Evolutionary conservation across 768 basidiomycete species (phyloP).

Genomic region (Botryobasidium botryosum): DNA sequence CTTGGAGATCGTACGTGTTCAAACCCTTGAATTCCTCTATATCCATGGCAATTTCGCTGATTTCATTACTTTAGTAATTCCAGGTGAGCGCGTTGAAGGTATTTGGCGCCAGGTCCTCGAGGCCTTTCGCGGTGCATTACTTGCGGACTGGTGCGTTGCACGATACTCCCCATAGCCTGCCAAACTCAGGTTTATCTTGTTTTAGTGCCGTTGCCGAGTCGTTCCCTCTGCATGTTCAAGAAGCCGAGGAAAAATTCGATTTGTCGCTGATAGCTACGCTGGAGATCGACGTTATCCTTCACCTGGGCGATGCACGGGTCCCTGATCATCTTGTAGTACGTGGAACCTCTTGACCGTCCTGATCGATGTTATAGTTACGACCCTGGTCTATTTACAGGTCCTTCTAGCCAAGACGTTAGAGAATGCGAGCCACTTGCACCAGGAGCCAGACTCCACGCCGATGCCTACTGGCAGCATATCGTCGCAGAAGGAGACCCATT

Average conservation of each 20-base stretch:
- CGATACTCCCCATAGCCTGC: background rate
- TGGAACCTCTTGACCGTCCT: background rate
- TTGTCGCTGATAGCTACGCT: slow-evolving; percentile 59
- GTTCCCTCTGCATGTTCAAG: slow-evolving; percentile 47
- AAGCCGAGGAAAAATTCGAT: slow-evolving; percentile 73
- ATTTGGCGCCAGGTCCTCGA: slow-evolving; percentile 78
- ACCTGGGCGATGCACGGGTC: slow-evolving; percentile 48
- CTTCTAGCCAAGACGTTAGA: slow-evolving; percentile 56
- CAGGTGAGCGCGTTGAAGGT: slow-evolving; percentile 49
- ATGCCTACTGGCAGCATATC: background rate
- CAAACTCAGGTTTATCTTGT: background rate
- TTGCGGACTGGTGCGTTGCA: slow-evolving; percentile 59
- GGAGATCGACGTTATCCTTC: slow-evolving; percentile 65
- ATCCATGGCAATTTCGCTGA: background rate
- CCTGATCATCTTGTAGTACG: slow-evolving; percentile 49
- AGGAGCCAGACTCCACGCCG: slow-evolving; percentile 15
- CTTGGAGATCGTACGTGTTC: slow-evolving; percentile 31
- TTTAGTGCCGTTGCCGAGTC: slow-evolving; percentile 38
- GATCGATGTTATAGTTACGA: background rate
- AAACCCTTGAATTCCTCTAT: background rate
- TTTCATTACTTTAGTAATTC: slow-evolving; percentile 27
- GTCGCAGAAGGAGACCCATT: background rate
- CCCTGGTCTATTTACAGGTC: background rate
- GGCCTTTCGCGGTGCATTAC: slow-evolving; percentile 62
- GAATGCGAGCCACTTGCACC: slow-evolving; percentile 51